Base-by-base conservation (phyloP, 2,329 filamentous ascomycete species). In the Aureobasidium pullulans region DNA sequence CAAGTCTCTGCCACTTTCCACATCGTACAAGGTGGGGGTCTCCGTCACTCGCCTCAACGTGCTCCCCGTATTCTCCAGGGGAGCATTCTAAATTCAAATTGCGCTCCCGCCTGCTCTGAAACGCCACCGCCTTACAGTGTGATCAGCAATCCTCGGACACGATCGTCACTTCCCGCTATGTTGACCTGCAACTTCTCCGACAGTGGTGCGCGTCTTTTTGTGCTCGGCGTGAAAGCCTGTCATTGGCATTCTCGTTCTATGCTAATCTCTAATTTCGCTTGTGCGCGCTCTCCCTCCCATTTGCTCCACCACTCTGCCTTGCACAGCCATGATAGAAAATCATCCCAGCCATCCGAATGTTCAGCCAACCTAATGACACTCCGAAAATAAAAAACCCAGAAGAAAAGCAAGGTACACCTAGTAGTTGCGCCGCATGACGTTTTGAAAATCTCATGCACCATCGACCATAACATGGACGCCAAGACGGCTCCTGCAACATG, bases 191-290 rank as follows among this genome's bases (percentile, higher is more conserved):
- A 31, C 15, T 34, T 54, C 37, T 54, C 50, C 29, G 39, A 43
- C 50, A 43, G 29, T 54, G 50, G 37, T 54, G 50, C 50, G 50
- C 50, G 50, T 54, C 39, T 37, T 53, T 19, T 40, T 54, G 28
- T 43, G 28, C 37, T 43, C 37, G 50, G 50, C 50, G n/a, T 34
- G 37, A 54, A 54, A 32, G 37, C 28, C 34, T 29, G 50, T 54
- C 50, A 42, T 54, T 53, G 49, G 43, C 50, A 42, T 54, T 42
- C 37, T 39, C 48, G 36, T 37, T 54, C 50, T 54, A 54, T 54
- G 50, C 50, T 54, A 54, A 54, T 54, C 37, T 54, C 50, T 43
- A 54, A 54, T 54, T 34, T 54, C 39, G 50, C 50, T 54, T 42
- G 50, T 29, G 48, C 48, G 6, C 13, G 32, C 44, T 16, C 19